Percentiles rank a stretch among this genome's conserved stretches.
Evolutionary conservation across 1,139 yeast species (phyloP).

Genomic region (Lodderomyces jiufengensis): DNA sequence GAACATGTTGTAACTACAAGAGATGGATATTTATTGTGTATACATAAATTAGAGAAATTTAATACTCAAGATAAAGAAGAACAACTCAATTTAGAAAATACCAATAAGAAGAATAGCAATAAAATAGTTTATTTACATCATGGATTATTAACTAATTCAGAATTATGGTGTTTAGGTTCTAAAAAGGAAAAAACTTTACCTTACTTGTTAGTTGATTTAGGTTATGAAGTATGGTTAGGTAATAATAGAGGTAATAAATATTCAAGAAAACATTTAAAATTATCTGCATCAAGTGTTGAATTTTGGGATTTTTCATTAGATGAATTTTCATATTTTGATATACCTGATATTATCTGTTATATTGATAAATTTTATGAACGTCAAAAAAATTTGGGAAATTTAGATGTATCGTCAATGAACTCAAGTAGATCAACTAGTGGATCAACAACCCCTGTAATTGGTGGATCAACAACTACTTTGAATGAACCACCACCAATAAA

Average conservation of each 20-base stretch:
- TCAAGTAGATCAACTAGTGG: no score
- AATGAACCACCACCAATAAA: neutral
- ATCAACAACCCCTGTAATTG: no score
- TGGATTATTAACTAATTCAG: slow-evolving; percentile 45
- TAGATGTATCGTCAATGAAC: no score
- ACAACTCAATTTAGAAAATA: neutral
- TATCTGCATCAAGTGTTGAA: slow-evolving; percentile 39
- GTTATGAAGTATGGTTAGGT: slow-evolving; percentile 38
- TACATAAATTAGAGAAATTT: slow-evolving; percentile 31
- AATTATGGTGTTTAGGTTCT: slow-evolving; percentile 40
- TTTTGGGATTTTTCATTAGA: slow-evolving; percentile 89
- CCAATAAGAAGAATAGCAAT: slow-evolving; percentile 2
- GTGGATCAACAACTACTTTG: no score
- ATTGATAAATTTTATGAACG: slow-evolving; percentile 26
- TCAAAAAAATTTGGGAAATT: no score
- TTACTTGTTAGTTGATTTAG: slow-evolving; percentile 26
- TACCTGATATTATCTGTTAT: slow-evolving; percentile 70
- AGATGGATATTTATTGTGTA: slow-evolving; percentile 40
- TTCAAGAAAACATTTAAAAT: slow-evolving; percentile 35
- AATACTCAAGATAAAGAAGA: neutral
- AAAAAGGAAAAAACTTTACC: slow-evolving; percentile 30
- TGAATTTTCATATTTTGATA: slow-evolving; percentile 80
- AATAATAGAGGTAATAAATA: slow-evolving; percentile 37
- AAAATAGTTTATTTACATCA: slow-evolving; percentile 40
- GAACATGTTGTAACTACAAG: slow-evolving; percentile 64